Base-by-base conservation (phyloP, 345 rosid species). In the Physaria fendleri region DNA sequence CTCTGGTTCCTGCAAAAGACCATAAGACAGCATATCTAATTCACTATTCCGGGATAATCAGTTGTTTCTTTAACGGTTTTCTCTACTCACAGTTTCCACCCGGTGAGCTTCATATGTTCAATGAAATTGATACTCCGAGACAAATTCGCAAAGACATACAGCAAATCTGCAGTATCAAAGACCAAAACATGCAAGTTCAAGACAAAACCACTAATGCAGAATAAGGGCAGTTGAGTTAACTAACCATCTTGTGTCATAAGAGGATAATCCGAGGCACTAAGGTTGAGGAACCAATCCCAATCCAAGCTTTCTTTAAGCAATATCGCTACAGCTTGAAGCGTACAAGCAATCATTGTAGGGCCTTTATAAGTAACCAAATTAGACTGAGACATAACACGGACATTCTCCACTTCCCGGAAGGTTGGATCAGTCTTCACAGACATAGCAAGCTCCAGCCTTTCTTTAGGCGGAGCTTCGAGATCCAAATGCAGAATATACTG, bases 231-330 rank as follows among this genome's bases (percentile, higher is more conserved):
- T 20, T 33, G 13, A 30, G 41, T 15, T 28, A 18, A 43, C 63
- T 33, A 80, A 90, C 95, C 95, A 73, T 90, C 97, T 82, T 85
- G 97, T 57, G 97, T 90, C 34, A 87, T 71, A 50, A 90, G 69
- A 34, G 97, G 97, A 71, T 87, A 90, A 74, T 87, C 97, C 1
- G 97, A 90, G 51, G 94, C 97, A 70, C 95, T 90, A 70, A 90
- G 71, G 64, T 90, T 90, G 57, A 90, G 71, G 37, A 90, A 87
- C 97, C 97, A 90, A 73, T 90, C 97, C 97, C 97, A 90, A 5
- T 81, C 81, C 22, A 87, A 91, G 37, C 87, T 87, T 18, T 87
- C 87, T 68, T 16, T 83, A 39, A 90, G 64, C 79, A 90, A 72
- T 72, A 90, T 65, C 2, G 94, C 79, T 1, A 91, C 97, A 5